Conservation (phyloP, 2,329 filamentous ascomycete genomes). For the Colletotrichum sp. region DNA sequence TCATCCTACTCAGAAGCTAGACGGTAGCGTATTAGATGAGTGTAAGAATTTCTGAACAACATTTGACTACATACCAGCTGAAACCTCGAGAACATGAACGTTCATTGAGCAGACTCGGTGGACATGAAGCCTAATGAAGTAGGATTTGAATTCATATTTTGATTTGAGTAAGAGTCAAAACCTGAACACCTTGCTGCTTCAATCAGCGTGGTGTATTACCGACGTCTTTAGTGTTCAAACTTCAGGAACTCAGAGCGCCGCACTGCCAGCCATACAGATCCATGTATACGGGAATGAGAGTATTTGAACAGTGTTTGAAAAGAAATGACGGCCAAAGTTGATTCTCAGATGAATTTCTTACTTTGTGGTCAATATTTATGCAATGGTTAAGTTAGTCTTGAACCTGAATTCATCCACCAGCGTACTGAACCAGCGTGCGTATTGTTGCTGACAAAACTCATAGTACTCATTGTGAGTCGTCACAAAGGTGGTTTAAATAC, state of each 20-base stretch:
- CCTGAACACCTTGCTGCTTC: background rate
- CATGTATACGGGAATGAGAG: background rate
- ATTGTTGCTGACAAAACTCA: background rate
- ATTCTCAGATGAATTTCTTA: background rate
- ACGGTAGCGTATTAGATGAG: background rate
- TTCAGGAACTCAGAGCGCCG: background rate
- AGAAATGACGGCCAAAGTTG: background rate
- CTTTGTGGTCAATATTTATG: background rate
- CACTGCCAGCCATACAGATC: background rate
- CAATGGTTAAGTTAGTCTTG: background rate
- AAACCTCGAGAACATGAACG: background rate
- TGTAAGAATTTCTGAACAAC: background rate
- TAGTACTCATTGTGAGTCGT: background rate
- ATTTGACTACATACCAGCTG: background rate
- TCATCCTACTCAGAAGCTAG: background rate
- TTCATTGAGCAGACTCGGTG: background rate
- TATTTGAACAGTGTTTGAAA: background rate
- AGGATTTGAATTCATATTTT: background rate
- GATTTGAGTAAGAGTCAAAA: background rate
- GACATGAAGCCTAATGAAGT: background rate
- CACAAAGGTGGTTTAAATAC: background rate
- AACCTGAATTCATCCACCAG: background rate
- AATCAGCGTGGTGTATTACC: background rate
- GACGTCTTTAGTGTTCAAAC: background rate
- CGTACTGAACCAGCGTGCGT: background rate